Base-by-base conservation (phyloP, 352 stramenopile genomes). In the Nothophytophthora sp. region DNA sequence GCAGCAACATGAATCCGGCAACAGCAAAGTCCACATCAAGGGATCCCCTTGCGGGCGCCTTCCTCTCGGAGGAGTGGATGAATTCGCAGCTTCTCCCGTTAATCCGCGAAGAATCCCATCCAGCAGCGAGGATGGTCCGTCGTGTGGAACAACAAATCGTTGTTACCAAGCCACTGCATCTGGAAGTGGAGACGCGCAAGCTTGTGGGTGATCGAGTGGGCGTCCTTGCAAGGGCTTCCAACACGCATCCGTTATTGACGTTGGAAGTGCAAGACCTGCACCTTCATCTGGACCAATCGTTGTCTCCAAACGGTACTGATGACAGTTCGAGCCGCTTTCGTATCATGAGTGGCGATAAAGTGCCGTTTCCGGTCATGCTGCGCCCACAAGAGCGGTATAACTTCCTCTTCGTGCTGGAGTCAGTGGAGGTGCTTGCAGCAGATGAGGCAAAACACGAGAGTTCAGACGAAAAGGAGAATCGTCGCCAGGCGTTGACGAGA, bases 191-290 rank as follows among this genome's bases (percentile, higher is more conserved):
- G 54, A 86, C 67, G 8, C 63, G 67, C 8, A 58, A 74, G 18
- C 37, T 87, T 5, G 42, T 46, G n/a, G 42, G 40, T 15, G 55
- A 54, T 22, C 73, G 68, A 12, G 63, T 89, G 22, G 72, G 63
- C 7, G 73, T 91, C 28, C 24, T 87, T 8, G 73, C 76, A 38
- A 64, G 63, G 32, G 76, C 58, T 1, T 70, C 35, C 11, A 91
- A 91, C 50, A 55, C 56, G 10, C 71, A 87, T 51, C 41, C 52
- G 33, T 55, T 51, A 11, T 35, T 88, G 24, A 54, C 45, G 19
- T 52, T 89, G 29, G 50, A 63, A 2, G 64, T 89, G 46, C 64
- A 79, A 30, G 77, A 91, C 47, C 50, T 89, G 40, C 73, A 87
- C 48, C 53, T 91, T 28, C 77, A 91, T 51, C 51, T 88, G 47